Evolutionary conservation across 139 green algal genomes (phyloP).

Genomic region (Chloropicon primus): DNA sequence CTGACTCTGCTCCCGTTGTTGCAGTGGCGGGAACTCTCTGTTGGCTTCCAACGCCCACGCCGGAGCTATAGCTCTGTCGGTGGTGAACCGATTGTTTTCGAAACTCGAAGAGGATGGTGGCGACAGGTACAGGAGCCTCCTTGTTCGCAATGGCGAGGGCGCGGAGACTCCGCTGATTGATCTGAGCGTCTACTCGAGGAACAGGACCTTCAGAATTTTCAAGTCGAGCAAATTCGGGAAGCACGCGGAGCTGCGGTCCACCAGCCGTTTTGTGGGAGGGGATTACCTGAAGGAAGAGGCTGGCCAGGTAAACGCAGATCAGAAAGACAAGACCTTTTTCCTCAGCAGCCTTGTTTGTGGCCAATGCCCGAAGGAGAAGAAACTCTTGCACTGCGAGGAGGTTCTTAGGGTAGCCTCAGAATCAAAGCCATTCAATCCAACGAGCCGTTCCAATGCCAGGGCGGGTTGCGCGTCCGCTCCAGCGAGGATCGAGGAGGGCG

Average conservation of each 20-base stretch:
- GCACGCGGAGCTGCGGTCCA: slow-evolving; percentile 4
- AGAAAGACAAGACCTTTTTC: too few relatives aligned
- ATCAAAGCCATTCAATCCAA: too few relatives aligned
- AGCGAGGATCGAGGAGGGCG: neutral
- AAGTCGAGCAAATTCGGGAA: slow-evolving; percentile 15
- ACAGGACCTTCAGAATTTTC: slow-evolving; percentile 17
- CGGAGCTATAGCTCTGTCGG: slow-evolving; percentile 1
- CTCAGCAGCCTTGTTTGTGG: too few relatives aligned
- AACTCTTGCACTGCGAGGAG: too few relatives aligned
- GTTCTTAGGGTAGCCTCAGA: too few relatives aligned
- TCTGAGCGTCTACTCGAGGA: slow-evolving; percentile 21
- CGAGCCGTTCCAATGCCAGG: too few relatives aligned
- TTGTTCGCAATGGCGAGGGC: neutral
- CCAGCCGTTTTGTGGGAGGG: neutral
- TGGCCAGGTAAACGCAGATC: too few relatives aligned
- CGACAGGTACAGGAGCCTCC: neutral
- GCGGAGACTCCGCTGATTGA: slow-evolving; percentile 6
- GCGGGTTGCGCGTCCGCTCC: too few relatives aligned
- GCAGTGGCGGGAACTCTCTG: neutral
- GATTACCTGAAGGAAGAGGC: neutral
- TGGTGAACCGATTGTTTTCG: neutral
- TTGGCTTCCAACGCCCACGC: slow-evolving; percentile 8
- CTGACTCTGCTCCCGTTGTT: too few relatives aligned
- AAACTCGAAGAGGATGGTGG: slow-evolving; percentile 4
- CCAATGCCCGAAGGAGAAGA: too few relatives aligned